Base-by-base conservation (phyloP, 2,329 filamentous ascomycete genomes). In the Calonectria naviculata region DNA sequence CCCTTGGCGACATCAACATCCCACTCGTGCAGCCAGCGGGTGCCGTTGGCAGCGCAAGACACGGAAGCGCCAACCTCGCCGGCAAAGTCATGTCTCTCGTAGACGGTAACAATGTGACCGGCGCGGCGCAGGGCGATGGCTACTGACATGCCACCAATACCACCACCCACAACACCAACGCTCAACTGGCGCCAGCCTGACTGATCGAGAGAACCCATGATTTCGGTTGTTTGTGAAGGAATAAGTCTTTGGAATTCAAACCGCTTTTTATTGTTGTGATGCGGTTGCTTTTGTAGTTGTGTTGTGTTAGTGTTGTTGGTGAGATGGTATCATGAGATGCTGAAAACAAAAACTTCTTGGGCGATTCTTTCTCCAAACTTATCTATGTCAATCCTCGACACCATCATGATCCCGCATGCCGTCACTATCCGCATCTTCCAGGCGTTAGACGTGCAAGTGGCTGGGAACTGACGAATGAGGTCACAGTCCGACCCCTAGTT, bases 11-110 rank as follows among this genome's bases (percentile, higher is more conserved):
- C 84, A 75, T 93, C 89, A 1, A 93, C 90, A 0, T 84, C 84
- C 92, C 92, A 94, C 79, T 92, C 90, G 71, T 92, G 88, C 9
- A 94, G 83, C 91, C 91, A 94, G 56, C 90, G 86, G 1, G 91
- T 92, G 9, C 92, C 92, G 75, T 94, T 94, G 12, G 92, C 91
- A 1, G 92, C 92, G 75, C 91, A 93, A 0, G 89, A 91, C 0
- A 93, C 87, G 0, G 91, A 92, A 0, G 91, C 91, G 15, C 92
- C 92, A 0, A 92, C 91, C 78, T 94, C 92, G 17, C 91, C 91
- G 0, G 87, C 91, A 74, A 90, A 93, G 79, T 93, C 90, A 38
- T 87, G 86, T 42, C 88, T 88, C 78, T 93, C 92, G 77, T 93
- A 93, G 72, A 94, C 88, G 24, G 89, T 92, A 3, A 88, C 86